Percentiles rank a stretch among this genome's conserved stretches.
These are phyloP conservation scores for Baorangia bicolor DNA, from an alignment of 768 basidiomycete genomes.

Conservation along the genomic window DNA sequence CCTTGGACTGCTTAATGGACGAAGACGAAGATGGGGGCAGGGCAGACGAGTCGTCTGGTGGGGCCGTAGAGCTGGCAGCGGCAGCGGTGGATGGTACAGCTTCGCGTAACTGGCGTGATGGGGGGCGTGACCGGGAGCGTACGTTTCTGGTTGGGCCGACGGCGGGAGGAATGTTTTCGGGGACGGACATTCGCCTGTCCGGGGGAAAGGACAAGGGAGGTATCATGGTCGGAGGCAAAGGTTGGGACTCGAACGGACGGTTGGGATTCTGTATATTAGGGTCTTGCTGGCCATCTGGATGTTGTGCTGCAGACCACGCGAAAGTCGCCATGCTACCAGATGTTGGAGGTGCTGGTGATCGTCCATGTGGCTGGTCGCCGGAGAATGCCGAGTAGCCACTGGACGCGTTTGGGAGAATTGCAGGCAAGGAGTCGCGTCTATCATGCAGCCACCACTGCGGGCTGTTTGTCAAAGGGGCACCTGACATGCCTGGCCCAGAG, in stretches of 20 bases:
- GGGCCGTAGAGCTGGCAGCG: conserved; percentile 35
- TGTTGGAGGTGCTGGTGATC: conserved; percentile 54
- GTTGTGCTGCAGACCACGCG: conserved; percentile 63
- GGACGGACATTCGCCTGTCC: conserved; percentile 78
- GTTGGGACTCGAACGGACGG: conserved; percentile 50
- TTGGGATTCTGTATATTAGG: conserved; percentile 40
- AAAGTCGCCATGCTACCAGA: conserved; percentile 66
- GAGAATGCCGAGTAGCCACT: conserved; percentile 55
- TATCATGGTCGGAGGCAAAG: conserved; percentile 48
- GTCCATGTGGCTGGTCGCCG: conserved; percentile 63
- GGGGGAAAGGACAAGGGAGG: conserved; percentile 57
- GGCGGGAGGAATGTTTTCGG: conserved; percentile 50
- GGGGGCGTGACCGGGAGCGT: conserved; percentile 69
- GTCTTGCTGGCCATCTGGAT: conserved; percentile 46
- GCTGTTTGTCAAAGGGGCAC: conserved; percentile 17
- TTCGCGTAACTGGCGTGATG: conserved; percentile 57
- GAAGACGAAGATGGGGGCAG: conserved; percentile 37
- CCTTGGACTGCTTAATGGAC: conserved; percentile 42
- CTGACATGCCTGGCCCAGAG: conserved; percentile 28
- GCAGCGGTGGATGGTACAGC: conserved; percentile 40
- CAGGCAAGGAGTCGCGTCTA: conserved; percentile 72
- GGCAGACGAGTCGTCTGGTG: conserved; percentile 42
- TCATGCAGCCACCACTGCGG: conserved; percentile 62
- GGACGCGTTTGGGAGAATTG: conserved; percentile 64
- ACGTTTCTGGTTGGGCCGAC: conserved; percentile 50